phyloP scores from a whole-genome alignment of 1,284 basidiomycete genomes.

The Trichosporon sp. region DNA sequence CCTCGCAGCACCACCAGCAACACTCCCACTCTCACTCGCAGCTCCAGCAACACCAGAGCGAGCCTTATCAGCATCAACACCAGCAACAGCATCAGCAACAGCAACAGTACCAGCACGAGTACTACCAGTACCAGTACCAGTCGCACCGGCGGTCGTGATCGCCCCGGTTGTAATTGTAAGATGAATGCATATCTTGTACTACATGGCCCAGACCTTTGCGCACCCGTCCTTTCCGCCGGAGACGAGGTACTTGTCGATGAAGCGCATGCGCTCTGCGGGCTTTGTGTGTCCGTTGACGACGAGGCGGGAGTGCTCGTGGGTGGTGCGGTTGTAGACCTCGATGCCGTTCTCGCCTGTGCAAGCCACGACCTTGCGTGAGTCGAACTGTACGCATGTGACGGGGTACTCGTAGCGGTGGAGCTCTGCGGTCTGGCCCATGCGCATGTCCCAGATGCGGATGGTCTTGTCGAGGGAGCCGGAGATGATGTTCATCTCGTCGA shows the following conservation, averaged over 20 bases:
- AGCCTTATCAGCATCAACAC: background rate
- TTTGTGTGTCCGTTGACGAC: conserved; percentile 85
- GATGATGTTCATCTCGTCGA: conserved; percentile 90
- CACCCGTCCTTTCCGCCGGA: conserved; percentile 82
- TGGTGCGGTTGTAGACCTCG: conserved; percentile 95
- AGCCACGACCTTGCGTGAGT: conserved; percentile 86
- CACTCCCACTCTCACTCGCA: background rate
- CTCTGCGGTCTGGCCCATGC: conserved; percentile 81
- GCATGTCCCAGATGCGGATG: conserved; percentile 95
- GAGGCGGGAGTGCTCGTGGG: conserved; percentile 78
- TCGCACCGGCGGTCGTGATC: background rate
- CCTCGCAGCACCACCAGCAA: background rate
- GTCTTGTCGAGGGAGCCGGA: conserved; percentile 92
- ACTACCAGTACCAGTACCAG: background rate
- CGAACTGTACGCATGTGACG: conserved; percentile 89
- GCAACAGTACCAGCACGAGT: background rate
- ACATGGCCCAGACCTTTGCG: conserved; percentile 95
- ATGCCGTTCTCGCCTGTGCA: conserved; percentile 91
- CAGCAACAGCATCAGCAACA: no score
- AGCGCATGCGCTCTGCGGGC: conserved; percentile 83
- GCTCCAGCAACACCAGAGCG: background rate
- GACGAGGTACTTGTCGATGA: conserved; percentile 93
- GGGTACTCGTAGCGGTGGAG: conserved; percentile 87
- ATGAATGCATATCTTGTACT: conserved; percentile 21
- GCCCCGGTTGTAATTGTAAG: background rate